phyloP scores from a whole-genome alignment of 805 yeast species.

The Zygoascus biomembranicola region DNA sequence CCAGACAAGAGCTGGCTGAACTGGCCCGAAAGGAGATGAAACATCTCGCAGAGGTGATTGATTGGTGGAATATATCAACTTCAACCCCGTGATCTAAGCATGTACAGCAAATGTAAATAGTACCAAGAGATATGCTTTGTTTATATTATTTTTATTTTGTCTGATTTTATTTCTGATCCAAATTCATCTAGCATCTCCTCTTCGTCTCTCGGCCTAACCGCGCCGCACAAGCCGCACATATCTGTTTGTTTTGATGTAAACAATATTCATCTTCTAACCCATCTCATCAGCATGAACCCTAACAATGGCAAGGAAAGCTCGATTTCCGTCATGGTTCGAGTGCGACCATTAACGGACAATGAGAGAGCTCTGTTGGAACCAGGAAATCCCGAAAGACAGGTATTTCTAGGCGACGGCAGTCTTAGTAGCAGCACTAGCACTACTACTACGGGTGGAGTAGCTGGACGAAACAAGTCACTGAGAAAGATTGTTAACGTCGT shows the following conservation, averaged over 20 bases:
- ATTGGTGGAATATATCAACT: background rate
- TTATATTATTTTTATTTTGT: too few species aligned
- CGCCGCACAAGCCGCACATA: background rate
- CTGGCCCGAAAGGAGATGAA: conserved; percentile 9
- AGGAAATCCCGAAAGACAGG: conserved; percentile 30
- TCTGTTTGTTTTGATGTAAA: background rate
- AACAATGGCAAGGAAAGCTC: conserved; percentile 16
- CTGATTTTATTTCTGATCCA: too few species aligned
- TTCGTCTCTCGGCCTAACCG: background rate
- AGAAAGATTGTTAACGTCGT: conserved; percentile 70
- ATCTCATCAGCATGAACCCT: background rate
- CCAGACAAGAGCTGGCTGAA: background rate
- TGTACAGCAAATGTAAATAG: too few species aligned
- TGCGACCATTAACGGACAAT: conserved; percentile 65
- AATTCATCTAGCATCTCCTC: too few species aligned
- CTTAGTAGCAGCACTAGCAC: conserved; percentile 25
- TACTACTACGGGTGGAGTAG: conserved; percentile 14
- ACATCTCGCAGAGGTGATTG: background rate
- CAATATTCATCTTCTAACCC: background rate
- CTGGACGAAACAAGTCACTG: conserved; percentile 35
- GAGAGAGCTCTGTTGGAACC: conserved; percentile 45
- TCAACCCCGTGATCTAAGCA: too few species aligned
- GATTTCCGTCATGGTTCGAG: conserved; percentile 42
- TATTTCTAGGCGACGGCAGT: conserved; percentile 50
- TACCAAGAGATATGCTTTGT: too few species aligned